Evolutionary conservation across 495 filamentous ascomycete genomes (phyloP), one percentile per base, ranked within the genome.

Genomic region (Lepraria neglecta): DNA sequence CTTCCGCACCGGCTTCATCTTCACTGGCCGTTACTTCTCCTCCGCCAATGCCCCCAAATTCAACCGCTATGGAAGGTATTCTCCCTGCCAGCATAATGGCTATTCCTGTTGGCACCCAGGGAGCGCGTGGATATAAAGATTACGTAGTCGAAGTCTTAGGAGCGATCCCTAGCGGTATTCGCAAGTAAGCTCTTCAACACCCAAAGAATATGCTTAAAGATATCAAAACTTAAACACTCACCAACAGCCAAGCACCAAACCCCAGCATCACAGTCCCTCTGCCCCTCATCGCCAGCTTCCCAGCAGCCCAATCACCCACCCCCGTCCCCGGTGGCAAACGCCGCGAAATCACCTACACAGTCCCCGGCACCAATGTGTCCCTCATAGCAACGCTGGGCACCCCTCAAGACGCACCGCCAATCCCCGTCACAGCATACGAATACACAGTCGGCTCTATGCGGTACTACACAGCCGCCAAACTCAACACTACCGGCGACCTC

Each of bases 401-500:
- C 30, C 51, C 31, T 0, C n/a, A 19, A 30, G 31, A 54, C n/a
- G 51, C 51, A 30, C 30, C 51, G 4, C 2, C 17, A 5, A 54
- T 54, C 51, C 19, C 28, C 30, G 15, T 14, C 17, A 35, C 30
- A 6, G 15, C 51, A 1, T 54, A 54, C 51, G 51, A 54, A 54
- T 54, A 54, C 51, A 54, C 51, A 38, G 6, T 54, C 51, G 30
- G 14, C 30, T 54, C 30, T 2, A 54, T 54, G 51, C 51, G 35
- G 3, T 54, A 54, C 51, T 54, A 54, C 51, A 54, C 35, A 27
- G n/a, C 51, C 51, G 28, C 30, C 51, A 3, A 35, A 10, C 6
- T 54, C 2, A 35, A 54, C 31, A 10, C 31, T 0, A 54, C 51
- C 28, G 51, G 28, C n/a, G n/a, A 19, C 51, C 9, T 15, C n/a